These are phyloP conservation scores for Aspergillus bridgeri DNA, from an alignment of 495 filamentous ascomycete species.

Conservation along the genomic window DNA sequence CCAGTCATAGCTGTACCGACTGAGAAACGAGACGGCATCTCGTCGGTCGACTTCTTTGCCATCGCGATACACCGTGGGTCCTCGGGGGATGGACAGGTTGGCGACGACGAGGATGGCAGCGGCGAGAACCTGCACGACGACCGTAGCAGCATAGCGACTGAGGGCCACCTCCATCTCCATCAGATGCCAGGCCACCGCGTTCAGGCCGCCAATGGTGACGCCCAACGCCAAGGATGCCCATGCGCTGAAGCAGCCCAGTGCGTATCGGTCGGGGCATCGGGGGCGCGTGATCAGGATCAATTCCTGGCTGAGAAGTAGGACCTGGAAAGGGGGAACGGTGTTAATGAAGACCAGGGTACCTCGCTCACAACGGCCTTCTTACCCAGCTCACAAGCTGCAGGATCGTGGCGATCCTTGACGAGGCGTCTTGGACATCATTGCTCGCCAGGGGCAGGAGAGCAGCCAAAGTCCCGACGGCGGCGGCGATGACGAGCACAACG, in stretches of 20 bases:
- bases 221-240: neutral
- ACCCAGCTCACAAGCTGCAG: neutral
- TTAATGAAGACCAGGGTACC: too few relatives aligned
- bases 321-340: too few relatives aligned
- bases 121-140: constrained; percentile 6
- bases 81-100: constrained; percentile 45
- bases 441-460: neutral
- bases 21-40: constrained; percentile 54
- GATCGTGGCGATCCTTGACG: neutral
- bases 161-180: neutral
- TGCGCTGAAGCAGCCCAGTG: neutral
- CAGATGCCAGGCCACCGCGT: neutral
- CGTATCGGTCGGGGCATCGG: neutral
- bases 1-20: constrained; percentile 60
- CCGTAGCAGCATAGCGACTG: neutral
- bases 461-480: neutral
- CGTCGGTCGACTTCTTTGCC: constrained; percentile 55
- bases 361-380: neutral
- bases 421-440: neutral
- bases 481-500: neutral
- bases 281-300: neutral
- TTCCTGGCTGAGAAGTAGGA: neutral
- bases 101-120: constrained; percentile 1
- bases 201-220: neutral
- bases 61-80: constrained; percentile 54